These are phyloP conservation scores for Cymbomonas tetramitiformis DNA, from an alignment of 139 green algal species.

Conservation along the genomic window DNA sequence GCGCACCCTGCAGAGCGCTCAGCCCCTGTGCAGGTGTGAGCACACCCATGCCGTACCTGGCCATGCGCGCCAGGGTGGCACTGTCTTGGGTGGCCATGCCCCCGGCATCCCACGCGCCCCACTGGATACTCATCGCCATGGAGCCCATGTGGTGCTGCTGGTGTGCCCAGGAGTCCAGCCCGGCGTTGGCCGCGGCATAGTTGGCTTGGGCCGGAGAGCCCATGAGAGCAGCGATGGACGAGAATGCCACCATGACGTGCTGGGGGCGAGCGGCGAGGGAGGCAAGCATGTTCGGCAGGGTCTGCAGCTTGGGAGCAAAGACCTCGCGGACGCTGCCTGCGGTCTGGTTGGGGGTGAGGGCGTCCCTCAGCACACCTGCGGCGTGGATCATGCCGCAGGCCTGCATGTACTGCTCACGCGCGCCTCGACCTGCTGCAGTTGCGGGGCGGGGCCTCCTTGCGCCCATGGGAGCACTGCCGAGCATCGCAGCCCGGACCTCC, in stretches of 20 bases:
- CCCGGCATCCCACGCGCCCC: constrained; percentile 66
- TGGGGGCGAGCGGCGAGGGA: background rate
- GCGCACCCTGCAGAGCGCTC: background rate
- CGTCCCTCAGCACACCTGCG: constrained; percentile 47
- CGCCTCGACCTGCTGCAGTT: too few species aligned
- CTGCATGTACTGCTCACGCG: too few species aligned
- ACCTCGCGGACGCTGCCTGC: constrained; percentile 17
- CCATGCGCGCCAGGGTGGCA: constrained; percentile 36
- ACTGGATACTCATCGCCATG: constrained; percentile 46
- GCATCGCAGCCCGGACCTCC: too few species aligned
- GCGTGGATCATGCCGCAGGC: constrained; percentile 38
- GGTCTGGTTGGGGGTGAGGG: constrained; percentile 35
- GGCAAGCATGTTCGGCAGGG: background rate
- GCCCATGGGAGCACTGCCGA: too few species aligned
- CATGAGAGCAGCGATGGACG: constrained; percentile 35
- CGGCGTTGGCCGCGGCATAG: constrained; percentile 29
- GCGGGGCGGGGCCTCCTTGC: too few species aligned
- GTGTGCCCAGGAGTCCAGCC: constrained; percentile 24
- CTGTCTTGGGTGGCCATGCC: constrained; percentile 58
- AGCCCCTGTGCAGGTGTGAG: constrained; percentile 27
- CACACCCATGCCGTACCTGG: constrained; percentile 49
- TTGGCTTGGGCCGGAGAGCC: constrained; percentile 32
- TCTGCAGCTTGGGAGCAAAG: constrained; percentile 38
- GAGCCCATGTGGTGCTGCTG: background rate
- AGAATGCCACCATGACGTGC: constrained; percentile 25